These are phyloP conservation scores for Coemansia guatemalensis DNA, from an alignment of 192 early-diverging fungal species.

Conservation along the genomic window DNA sequence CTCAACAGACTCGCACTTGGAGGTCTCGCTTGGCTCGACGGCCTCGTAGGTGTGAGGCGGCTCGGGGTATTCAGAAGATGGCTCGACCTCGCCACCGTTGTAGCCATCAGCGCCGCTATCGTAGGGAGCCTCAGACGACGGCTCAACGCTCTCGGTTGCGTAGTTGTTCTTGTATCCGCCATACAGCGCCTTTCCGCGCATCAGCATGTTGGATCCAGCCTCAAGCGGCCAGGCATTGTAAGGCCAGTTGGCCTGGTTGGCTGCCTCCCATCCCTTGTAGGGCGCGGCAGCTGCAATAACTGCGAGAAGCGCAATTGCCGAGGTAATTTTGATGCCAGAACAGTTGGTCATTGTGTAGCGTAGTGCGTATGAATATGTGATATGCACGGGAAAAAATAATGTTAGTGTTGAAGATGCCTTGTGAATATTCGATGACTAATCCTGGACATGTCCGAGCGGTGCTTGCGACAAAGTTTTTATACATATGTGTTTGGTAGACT, in stretches of 20 bases:
- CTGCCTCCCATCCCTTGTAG: slow-evolving; percentile 10
- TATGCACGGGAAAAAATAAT: background rate
- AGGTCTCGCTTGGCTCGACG: slow-evolving; percentile 21
- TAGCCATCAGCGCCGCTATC: slow-evolving; percentile 11
- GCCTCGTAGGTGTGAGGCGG: slow-evolving; percentile 17
- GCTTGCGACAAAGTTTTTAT: too few relatives aligned
- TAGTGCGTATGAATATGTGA: background rate
- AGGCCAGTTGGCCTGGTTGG: background rate
- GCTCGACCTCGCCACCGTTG: slow-evolving; percentile 25
- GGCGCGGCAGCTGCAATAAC: slow-evolving; percentile 15
- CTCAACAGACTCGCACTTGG: slow-evolving; percentile 18
- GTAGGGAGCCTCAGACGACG: slow-evolving; percentile 16
- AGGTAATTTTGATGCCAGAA: slow-evolving; percentile 32
- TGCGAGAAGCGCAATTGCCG: slow-evolving; percentile 29
- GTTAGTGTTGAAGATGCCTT: background rate
- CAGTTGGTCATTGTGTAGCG: slow-evolving; percentile 18
- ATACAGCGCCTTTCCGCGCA: slow-evolving; percentile 20
- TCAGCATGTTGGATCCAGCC: background rate
- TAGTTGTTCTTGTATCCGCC: slow-evolving; percentile 8
- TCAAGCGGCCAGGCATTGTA: background rate
- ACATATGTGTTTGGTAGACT: too few relatives aligned
- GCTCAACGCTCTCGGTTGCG: slow-evolving; percentile 14
- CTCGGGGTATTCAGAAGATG: slow-evolving; percentile 12
- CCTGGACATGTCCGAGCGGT: too few relatives aligned
- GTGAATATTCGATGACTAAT: too few relatives aligned